Conservation (phyloP, 2,329 filamentous ascomycete species). For the Aphanoascus verrucosus region DNA sequence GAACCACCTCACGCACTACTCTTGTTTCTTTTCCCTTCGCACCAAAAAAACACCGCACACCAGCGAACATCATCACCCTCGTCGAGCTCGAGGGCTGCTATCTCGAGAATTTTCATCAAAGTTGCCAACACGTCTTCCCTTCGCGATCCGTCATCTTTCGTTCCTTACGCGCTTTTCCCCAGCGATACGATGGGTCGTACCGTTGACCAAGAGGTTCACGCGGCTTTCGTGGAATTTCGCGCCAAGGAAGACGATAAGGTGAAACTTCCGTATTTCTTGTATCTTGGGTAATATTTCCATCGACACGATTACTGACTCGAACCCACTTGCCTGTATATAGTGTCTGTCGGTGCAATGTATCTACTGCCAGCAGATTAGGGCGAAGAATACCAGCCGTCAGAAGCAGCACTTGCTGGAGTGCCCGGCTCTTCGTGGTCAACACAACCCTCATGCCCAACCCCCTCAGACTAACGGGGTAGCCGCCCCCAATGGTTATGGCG, state of each 20-base stretch:
- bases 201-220: slow-evolving; percentile 44
- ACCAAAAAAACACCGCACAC: slow-evolving; percentile 2
- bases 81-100: background rate
- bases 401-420: slow-evolving; percentile 44
- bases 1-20: slow-evolving; percentile 6
- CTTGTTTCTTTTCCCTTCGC: slow-evolving; percentile 8
- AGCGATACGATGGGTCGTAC: slow-evolving; percentile 39
- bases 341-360: slow-evolving; percentile 45
- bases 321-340: slow-evolving; percentile 23
- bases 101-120: slow-evolving; percentile 11
- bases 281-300: slow-evolving; percentile 31
- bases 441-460: slow-evolving; percentile 33
- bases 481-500: slow-evolving; percentile 34
- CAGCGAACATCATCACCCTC: background rate
- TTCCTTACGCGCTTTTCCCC: slow-evolving; percentile 15
- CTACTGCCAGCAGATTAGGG: slow-evolving; percentile 44
- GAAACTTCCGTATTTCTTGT: slow-evolving; percentile 28
- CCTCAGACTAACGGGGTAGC: slow-evolving; percentile 32
- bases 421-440: slow-evolving; percentile 39
- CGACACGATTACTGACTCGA: slow-evolving; percentile 16
- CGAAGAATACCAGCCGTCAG: slow-evolving; percentile 44
- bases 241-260: slow-evolving; percentile 44
- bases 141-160: slow-evolving; percentile 18
- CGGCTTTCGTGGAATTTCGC: slow-evolving; percentile 44
- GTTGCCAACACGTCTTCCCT: slow-evolving; percentile 16